Conservation (phyloP, 176 grass and related monocot genomes). For the Metroxylon sagu region DNA sequence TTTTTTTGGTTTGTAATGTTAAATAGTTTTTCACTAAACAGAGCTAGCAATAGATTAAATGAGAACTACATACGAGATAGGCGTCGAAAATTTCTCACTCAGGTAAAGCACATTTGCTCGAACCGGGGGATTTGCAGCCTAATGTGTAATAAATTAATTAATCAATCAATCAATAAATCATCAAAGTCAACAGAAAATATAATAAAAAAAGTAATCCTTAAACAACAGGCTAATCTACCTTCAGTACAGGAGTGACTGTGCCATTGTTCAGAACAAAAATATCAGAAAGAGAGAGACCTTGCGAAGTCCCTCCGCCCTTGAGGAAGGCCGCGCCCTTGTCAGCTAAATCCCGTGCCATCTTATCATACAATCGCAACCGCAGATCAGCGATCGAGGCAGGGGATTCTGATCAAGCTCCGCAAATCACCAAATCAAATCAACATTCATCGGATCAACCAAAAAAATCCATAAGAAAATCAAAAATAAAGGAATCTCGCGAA, state of each 20-base stretch:
- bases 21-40: too few relatives aligned
- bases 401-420: conserved; percentile 17
- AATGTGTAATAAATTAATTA: not conserved
- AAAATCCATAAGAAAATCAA: not conserved
- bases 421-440: not conserved
- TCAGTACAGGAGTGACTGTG: conserved; percentile 55
- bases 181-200: not conserved
- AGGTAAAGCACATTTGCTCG: conserved; percentile 84
- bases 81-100: conserved; percentile 26
- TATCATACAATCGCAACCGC: conserved; percentile 59
- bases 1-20: too few relatives aligned
- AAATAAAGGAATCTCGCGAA: not conserved
- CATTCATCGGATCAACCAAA: not conserved
- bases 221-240: conserved; percentile 21
- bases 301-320: conserved; percentile 74
- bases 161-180: not conserved
- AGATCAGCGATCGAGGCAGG: conserved; percentile 24
- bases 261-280: conserved; percentile 60
- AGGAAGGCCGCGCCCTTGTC: conserved; percentile 69
- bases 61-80: conserved; percentile 58
- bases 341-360: conserved; percentile 68
- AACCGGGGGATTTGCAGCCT: conserved; percentile 76
- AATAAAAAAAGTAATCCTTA: not conserved
- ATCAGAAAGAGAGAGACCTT: conserved; percentile 70
- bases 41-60: not conserved